Conservation (phyloP, 1,139 yeast genomes). For the Keqinozyma sinolaborantium region DNA sequence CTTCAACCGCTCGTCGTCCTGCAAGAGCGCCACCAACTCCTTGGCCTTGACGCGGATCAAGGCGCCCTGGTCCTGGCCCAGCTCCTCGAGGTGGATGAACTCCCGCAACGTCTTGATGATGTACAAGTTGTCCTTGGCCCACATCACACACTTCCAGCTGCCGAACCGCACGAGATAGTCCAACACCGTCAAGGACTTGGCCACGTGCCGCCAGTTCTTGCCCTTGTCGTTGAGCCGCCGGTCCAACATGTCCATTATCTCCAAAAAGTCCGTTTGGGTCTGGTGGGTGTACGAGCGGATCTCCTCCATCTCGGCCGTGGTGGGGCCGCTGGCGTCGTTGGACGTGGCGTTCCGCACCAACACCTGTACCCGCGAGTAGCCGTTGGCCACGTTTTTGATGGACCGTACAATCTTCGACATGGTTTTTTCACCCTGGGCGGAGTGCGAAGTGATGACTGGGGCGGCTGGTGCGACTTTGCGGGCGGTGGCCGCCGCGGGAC, state of each 20-base stretch:
- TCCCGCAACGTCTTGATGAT: conserved; percentile 89
- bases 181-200: conserved; percentile 82
- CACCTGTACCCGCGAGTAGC: conserved; percentile 84
- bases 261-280: conserved; percentile 71
- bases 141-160: conserved; percentile 84
- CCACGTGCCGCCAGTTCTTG: conserved; percentile 96
- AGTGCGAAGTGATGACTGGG: no score
- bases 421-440: conserved; percentile 1
- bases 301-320: conserved; percentile 80
- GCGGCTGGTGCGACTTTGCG: no score
- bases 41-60: conserved; percentile 88
- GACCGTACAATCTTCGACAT: conserved; percentile 85
- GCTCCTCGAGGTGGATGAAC: conserved; percentile 79
- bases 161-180: conserved; percentile 89
- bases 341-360: conserved; percentile 92
- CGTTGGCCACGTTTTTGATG: conserved; percentile 89
- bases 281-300: conserved; percentile 74
- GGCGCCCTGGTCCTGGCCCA: conserved; percentile 84
- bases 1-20: conserved; percentile 79
- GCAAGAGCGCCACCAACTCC: conserved; percentile 74
- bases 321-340: conserved; percentile 85
- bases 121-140: conserved; percentile 92
- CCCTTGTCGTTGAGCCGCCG: conserved; percentile 94
- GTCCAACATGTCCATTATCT: conserved; percentile 94
- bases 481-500: no score